Evolutionary conservation across 768 basidiomycete genomes (phyloP), one percentile per base, ranked within the genome.

Genomic region (Rhodocollybia butyracea): DNA sequence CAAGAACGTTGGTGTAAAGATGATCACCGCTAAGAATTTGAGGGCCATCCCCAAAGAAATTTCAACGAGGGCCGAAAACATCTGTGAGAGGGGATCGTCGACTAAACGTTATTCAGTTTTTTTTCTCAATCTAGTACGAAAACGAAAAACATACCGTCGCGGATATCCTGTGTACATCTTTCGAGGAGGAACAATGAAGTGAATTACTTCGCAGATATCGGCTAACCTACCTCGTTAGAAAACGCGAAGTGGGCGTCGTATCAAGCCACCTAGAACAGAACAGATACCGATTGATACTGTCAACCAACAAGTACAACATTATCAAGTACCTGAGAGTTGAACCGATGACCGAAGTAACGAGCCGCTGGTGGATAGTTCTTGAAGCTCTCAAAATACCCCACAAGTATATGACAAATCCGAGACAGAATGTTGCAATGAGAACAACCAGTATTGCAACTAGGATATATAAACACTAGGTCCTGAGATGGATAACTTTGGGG

Each of bases 161-260:
- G 48, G 50, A 88, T 85, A 63, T 89, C 87, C 53, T 85, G 81
- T 1, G 86, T 88, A 64, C 82, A 83, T n/a, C n/a, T n/a, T n/a
- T n/a, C n/a, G n/a, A n/a, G n/a, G n/a, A n/a, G n/a, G n/a, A n/a
- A n/a, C n/a, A n/a, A n/a, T n/a, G n/a, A n/a, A n/a, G n/a, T n/a
- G n/a, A n/a, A n/a, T n/a, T n/a, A n/a, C n/a, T n/a, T n/a, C n/a
- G n/a, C n/a, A n/a, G n/a, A n/a, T n/a, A n/a, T n/a, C n/a, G n/a
- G n/a, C n/a, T n/a, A n/a, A n/a, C n/a, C n/a, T n/a, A n/a, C 46
- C 86, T 76, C 29, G 83, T 72, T 39, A 88, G 81, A 50, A 90
- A 78, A 3, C 87, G 79, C 15, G 75, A 71, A 1, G 68, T 66
- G 5, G 77, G 76, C 3, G 78, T 80, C 31, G 72, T 68, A 59